Evolutionary conservation across 306 rosid genomes (phyloP), one percentile per base, ranked within the genome.

Genomic region (Quillaja saponaria): DNA sequence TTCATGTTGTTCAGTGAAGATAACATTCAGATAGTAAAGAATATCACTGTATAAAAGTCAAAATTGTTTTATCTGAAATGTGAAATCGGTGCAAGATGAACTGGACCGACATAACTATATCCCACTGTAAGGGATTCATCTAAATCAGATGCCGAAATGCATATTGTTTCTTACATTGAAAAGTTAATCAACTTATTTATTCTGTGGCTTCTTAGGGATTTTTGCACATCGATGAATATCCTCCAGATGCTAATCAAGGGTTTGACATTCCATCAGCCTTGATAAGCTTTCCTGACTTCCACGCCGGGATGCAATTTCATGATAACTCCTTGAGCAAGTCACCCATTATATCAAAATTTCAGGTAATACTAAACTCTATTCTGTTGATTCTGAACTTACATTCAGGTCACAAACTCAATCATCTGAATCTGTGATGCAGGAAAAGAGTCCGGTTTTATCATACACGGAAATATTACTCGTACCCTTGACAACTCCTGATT

Each of bases 171-270:
- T 14, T 49, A 17, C n/a, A 61, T 40, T 31, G 19, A 45, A n/a
- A 48, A 40, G 53, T 25, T 25, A 25, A 25, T 25, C 2, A 25
- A 25, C 31, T 25, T 39, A 12, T 34, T 67, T 20, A 73, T 49
- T 67, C 61, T 65, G 40, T 35, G 50, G 64, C 53, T 69, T 39
- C 62, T 14, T 55, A 92, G 96, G 99, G 99, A 39, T 89, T 92
- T 73, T 80, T 86, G 83, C 96, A 92, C 78, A 89, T 92, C 59
- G 96, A 88, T 76, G 95, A 92, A 66, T 92, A 92, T 64, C 99
- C 95, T 46, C 94, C 96, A 17, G 99, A 86, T 75, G 96, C 99
- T 54, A 87, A 88, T 74, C 96, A 89, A 71, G 99, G 99, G 63
- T 89, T 86, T 53, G 99, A 92, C 71, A 89, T 92, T 76, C 99